Base-by-base conservation (phyloP, 208 protist genomes). In the Naegleria fowleri region DNA sequence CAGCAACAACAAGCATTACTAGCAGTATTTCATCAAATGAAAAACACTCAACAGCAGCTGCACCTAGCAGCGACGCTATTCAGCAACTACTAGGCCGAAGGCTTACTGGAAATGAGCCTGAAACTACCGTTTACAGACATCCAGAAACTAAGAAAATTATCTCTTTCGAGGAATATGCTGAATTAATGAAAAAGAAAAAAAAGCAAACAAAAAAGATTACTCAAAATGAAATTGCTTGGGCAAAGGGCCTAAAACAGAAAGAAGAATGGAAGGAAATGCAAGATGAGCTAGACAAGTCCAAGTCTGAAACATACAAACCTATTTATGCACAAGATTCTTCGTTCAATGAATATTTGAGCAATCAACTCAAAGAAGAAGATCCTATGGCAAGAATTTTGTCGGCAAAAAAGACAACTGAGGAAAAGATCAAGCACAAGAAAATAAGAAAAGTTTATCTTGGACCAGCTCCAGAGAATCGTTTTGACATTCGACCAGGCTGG, bases 351-450 rank as follows among this genome's bases (percentile, higher is more conserved):
- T 0, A 33, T 19, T 38, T 51, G 22, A 88, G 38, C 3, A 15
- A 89, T 29, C n/a, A 89, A 29, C 5, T 67, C 19, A 52, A 41
- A 41, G 86, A 89, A 89, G 86, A 40, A 29, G 86, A 89, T 89
- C 86, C 86, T 29, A 89, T 89, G 86, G 86, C 86, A 29, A 19
- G 19, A 48, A 67, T 55, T 41, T 9, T 51, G 5, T 29, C 83
- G 13, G 38, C 59, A 75, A 89, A 89, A 40, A 89, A 67, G 33
- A 89, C 11, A 29, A 89, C 36, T 0, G 38, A 40, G 13, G 13
- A 39, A 41, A 29, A 89, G 5, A 5, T 3, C 3, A 67, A 67
- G 9, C 22, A 40, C 9, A 58, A 52, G 36, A 58, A 11, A 29
- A 41, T 33, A 5, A 25, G 41, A 13, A 29, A 29, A 88, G 11